These are phyloP conservation scores for Chalciporus pseudorubinellus DNA, from an alignment of 768 basidiomycete genomes.

Conservation along the genomic window DNA sequence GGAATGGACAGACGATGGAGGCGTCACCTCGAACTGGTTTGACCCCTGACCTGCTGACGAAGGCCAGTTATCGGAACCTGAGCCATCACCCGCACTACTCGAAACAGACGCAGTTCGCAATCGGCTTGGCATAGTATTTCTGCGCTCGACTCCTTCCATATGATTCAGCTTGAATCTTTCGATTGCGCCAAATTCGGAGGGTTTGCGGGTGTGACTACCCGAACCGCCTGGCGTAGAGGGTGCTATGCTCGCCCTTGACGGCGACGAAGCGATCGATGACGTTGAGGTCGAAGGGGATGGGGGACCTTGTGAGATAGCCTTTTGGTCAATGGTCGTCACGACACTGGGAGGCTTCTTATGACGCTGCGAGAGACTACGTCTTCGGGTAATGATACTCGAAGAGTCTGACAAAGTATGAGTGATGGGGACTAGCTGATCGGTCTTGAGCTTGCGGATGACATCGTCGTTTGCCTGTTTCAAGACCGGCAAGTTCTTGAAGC, in stretches of 20 bases:
- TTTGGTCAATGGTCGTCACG: slow-evolving; percentile 66
- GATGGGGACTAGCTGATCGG: slow-evolving; percentile 82
- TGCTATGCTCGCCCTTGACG: slow-evolving; percentile 70
- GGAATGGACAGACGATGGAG: slow-evolving; percentile 83
- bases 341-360: slow-evolving; percentile 80
- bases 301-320: slow-evolving; percentile 65
- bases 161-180: slow-evolving; percentile 87
- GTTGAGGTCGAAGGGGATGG: slow-evolving; percentile 92
- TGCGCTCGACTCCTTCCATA: slow-evolving; percentile 71
- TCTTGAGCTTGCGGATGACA: slow-evolving; percentile 91
- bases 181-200: slow-evolving; percentile 84
- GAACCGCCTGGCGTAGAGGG: slow-evolving; percentile 67
- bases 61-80: slow-evolving; percentile 73
- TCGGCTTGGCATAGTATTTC: slow-evolving; percentile 85
- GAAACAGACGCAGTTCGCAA: slow-evolving; percentile 84
- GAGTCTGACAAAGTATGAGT: slow-evolving; percentile 72
- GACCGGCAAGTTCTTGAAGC: slow-evolving; percentile 94
- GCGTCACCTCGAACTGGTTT: slow-evolving; percentile 59
- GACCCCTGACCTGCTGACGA: slow-evolving; percentile 52
- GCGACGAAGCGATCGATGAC: slow-evolving; percentile 87
- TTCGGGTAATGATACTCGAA: slow-evolving; percentile 53
- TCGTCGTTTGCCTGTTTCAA: slow-evolving; percentile 99
- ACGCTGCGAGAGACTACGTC: slow-evolving; percentile 78
- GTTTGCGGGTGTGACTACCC: slow-evolving; percentile 70
- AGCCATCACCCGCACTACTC: slow-evolving; percentile 76